A percentile compares a stretch with the other conserved stretches of the same genome.
Conservation (phyloP, 2,329 filamentous ascomycete genomes). For the Alternaria sp. region DNA sequence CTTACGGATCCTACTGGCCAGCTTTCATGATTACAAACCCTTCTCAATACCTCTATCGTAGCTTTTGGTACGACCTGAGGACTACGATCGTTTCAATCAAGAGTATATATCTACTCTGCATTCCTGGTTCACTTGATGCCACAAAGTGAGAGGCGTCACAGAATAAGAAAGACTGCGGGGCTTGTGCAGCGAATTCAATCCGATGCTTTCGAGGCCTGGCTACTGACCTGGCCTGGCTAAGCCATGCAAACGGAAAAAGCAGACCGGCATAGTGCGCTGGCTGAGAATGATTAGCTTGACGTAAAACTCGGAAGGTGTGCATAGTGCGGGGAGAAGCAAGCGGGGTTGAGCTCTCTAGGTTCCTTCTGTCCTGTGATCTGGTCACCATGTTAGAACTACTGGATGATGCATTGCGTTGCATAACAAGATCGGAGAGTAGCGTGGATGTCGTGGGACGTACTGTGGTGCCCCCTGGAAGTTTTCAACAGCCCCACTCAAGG, state of each 20-base stretch:
- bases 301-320: neutral
- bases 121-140: neutral
- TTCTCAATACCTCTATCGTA: neutral
- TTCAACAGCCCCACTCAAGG: too few relatives aligned
- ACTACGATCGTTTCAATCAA: neutral
- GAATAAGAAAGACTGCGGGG: slow-evolving; percentile 10
- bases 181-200: slow-evolving; percentile 11
- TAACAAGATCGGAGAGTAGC: too few relatives aligned
- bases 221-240: slow-evolving; percentile 5
- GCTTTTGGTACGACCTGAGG: neutral
- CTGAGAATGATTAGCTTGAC: neutral
- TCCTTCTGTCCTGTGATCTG: too few relatives aligned
- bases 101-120: neutral
- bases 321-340: neutral
- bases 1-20: slow-evolving; percentile 20
- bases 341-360: neutral
- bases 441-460: too few relatives aligned
- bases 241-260: neutral
- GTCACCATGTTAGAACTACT: too few relatives aligned
- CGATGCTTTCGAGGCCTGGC: neutral
- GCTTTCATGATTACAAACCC: slow-evolving; percentile 12
- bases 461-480: too few relatives aligned
- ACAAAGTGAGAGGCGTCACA: neutral
- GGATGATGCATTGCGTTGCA: too few relatives aligned
- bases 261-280: neutral